Base-by-base conservation (phyloP, 106 monocot genomes). In the Acorus calamus region DNA sequence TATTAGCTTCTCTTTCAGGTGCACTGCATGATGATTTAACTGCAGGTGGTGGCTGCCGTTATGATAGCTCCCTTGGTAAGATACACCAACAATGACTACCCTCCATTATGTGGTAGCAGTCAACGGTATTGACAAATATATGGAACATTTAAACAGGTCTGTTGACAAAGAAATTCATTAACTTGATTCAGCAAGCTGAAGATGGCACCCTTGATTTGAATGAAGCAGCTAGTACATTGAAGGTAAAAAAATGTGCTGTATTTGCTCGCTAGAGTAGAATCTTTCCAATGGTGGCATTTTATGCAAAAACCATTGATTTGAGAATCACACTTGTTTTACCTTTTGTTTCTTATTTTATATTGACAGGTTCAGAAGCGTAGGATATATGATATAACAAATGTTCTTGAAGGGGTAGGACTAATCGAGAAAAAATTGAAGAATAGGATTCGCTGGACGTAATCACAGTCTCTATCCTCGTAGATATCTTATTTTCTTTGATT, bases 331-430 rank as follows among this genome's bases (percentile, higher is more conserved):
- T 28, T 28, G 28, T 58, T 12, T 42, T 62, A 63, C 4, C 52
- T 52, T 49, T 69, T 52, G 47, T 4, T 47, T 64, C 59, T 62
- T 67, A 6, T 7, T 56, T 47, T 77, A 14, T 46, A 46, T 59
- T 55, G 59, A 50, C 71, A 94, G 94, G 94, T 94, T 50, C 94
- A 94, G 53, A 94, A 94, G 70, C 79, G 94, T 66, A 80, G 94
- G 69, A 94, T 94, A 63, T 94, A 94, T 85, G 94, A 94, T 67
- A 94, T 94, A 74, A 94, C 94, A 46, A 94, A 94, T 77, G 94
- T 94, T 74, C 83, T 94, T 68, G 94, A 94, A 76, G 94, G 94
- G 61, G 82, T 94, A 51, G 86, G 81, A n/a, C 65, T 94, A 52
- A 90, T 94, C 57, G 94, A 94, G 64, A 94, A 94, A 61, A 82